phyloP scores from a whole-genome alignment of 140 eudicot species.

The Erigeron philadelphicus region DNA sequence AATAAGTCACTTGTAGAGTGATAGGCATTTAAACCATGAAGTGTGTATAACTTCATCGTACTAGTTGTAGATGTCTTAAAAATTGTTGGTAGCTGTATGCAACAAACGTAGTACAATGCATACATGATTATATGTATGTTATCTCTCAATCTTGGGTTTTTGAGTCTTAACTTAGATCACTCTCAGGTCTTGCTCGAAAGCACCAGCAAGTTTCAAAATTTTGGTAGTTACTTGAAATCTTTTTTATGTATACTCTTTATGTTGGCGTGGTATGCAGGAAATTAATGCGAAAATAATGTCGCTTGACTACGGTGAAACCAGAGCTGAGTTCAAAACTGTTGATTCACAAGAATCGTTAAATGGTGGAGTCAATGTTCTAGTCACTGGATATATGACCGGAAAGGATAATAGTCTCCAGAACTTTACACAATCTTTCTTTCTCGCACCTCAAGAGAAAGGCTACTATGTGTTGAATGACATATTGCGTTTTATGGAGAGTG shows the following conservation, averaged over 20 bases:
- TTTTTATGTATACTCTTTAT: background rate
- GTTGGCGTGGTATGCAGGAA: conserved; percentile 41
- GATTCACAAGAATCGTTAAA: conserved; percentile 74
- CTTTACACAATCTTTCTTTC: conserved; percentile 75
- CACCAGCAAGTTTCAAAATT: background rate
- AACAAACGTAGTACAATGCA: conserved; percentile 2
- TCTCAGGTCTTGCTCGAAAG: background rate
- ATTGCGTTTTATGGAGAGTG: conserved; percentile 53
- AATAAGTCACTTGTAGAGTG: background rate
- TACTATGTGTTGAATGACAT: conserved; percentile 85
- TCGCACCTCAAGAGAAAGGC: conserved; percentile 91
- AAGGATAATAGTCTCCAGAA: conserved; percentile 37
- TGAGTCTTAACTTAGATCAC: no score
- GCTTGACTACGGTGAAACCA: conserved; percentile 48
- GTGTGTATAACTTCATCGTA: background rate
- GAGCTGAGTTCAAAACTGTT: conserved; percentile 66
- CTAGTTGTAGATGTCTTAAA: background rate
- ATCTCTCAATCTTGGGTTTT: no score
- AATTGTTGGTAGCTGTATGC: background rate
- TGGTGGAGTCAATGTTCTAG: conserved; percentile 78
- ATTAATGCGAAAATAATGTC: conserved; percentile 70
- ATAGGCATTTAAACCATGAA: background rate
- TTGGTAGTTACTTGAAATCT: background rate
- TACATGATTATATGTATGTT: background rate
- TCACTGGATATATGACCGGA: conserved; percentile 68